phyloP scores from a whole-genome alignment of 768 basidiomycete species.

The Chlorophyllum brunneum region DNA sequence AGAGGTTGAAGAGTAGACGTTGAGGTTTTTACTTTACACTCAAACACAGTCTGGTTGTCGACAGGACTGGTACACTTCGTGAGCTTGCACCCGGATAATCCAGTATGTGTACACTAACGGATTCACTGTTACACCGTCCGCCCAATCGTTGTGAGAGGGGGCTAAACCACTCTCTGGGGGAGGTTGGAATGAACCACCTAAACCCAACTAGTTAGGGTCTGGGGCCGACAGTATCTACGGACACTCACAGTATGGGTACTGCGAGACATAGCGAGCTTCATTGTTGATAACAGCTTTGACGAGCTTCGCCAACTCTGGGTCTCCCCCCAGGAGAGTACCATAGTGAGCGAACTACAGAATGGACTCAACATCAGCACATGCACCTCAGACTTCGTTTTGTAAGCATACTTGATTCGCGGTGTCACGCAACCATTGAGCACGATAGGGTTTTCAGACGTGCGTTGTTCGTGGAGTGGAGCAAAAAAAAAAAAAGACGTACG shows the following conservation, averaged over 20 bases:
- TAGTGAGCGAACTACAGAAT: conserved; percentile 66
- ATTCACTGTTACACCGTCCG: conserved; percentile 65
- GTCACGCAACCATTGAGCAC: conserved; percentile 82
- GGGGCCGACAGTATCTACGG: neutral
- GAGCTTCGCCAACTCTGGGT: conserved; percentile 55
- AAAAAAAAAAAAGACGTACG: conserved; percentile 51
- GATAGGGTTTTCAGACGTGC: conserved; percentile 23
- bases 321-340: conserved; percentile 50
- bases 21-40: conserved; percentile 61
- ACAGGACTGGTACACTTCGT: conserved; percentile 45
- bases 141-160: conserved; percentile 65
- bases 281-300: conserved; percentile 83
- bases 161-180: conserved; percentile 69
- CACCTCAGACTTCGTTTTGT: neutral
- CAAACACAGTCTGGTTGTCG: conserved; percentile 67
- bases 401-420: conserved; percentile 67
- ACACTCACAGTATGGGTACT: conserved; percentile 73
- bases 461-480: neutral
- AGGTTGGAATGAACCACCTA: conserved; percentile 73
- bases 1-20: neutral
- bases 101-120: conserved; percentile 44
- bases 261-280: conserved; percentile 67
- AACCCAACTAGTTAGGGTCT: neutral
- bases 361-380: neutral
- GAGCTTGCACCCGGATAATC: neutral